A percentile compares a stretch with the other conserved stretches of the same genome.
These are phyloP conservation scores for Aspergillus biplanus DNA, from an alignment of 495 filamentous ascomycete genomes.

Conservation along the genomic window DNA sequence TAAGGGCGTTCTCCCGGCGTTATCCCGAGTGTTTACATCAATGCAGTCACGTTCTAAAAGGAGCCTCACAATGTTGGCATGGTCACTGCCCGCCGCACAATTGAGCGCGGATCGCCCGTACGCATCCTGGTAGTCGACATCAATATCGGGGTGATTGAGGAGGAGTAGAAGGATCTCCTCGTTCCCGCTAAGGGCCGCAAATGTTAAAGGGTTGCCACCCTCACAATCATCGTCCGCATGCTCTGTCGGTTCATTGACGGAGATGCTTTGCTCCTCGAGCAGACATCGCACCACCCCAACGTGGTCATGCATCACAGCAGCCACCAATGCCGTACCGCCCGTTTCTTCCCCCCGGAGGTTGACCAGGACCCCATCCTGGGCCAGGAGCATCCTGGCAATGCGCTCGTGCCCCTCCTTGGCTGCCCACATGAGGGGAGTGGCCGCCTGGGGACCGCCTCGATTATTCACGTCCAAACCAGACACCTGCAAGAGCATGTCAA, in stretches of 20 bases:
- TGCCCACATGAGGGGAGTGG: not conserved
- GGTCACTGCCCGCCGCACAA: not conserved
- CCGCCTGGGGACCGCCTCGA: not conserved
- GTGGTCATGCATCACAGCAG: not conserved
- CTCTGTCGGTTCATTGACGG: not conserved
- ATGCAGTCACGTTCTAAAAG: not conserved
- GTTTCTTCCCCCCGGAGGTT: not conserved
- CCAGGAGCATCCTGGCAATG: not conserved
- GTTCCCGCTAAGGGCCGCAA: not conserved
- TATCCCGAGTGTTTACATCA: not conserved
- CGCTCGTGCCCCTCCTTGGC: not conserved
- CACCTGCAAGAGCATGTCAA: not conserved
- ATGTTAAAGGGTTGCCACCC: not conserved
- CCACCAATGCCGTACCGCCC: not conserved
- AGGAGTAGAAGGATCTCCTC: not conserved
- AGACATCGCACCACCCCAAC: not conserved
- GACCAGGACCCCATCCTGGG: not conserved
- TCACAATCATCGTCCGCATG: not conserved
- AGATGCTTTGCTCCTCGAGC: not conserved
- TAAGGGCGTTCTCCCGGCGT: not conserved
- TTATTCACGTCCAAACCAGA: not conserved
- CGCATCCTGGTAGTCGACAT: not conserved
- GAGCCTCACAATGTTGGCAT: not conserved
- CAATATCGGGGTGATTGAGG: not conserved
- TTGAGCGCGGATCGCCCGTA: not conserved